Evolutionary conservation across 2,329 filamentous ascomycete genomes (phyloP).

Genomic region (Tetracladium maxilliforme): DNA sequence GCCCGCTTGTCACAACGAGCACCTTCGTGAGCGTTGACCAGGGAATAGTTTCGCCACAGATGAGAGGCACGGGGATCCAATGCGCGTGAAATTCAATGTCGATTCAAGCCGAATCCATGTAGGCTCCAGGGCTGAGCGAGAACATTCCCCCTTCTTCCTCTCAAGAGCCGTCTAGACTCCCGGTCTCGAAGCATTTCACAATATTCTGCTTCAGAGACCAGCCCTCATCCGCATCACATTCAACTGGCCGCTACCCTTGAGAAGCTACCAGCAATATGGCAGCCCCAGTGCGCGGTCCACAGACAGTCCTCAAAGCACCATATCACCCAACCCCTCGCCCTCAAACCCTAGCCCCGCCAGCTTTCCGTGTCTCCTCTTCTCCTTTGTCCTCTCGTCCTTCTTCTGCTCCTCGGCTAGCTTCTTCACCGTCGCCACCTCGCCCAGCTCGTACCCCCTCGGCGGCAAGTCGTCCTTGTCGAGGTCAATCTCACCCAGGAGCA

Average conservation of each 20-base stretch:
- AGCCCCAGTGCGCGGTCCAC: conserved; percentile 1
- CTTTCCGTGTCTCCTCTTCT: conserved; percentile 59
- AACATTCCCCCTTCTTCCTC: too few relatives aligned
- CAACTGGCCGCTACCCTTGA: conserved; percentile 2
- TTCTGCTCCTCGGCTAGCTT: conserved; percentile 61
- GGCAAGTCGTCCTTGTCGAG: conserved; percentile 89
- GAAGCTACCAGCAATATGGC: background rate
- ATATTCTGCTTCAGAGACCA: conserved; percentile 38
- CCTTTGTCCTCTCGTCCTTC: conserved; percentile 49
- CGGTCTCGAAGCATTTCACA: conserved; percentile 36
- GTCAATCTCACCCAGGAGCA: conserved; percentile 89
- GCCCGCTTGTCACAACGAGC: too few relatives aligned
- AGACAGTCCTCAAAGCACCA: conserved; percentile 39
- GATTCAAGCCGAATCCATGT: too few relatives aligned
- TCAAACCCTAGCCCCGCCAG: conserved; percentile 73
- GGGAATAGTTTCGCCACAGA: too few relatives aligned
- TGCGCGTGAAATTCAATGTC: too few relatives aligned
- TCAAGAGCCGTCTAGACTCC: too few relatives aligned
- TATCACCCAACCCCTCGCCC: conserved; percentile 66
- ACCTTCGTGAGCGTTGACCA: too few relatives aligned
- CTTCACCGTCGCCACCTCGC: conserved; percentile 54
- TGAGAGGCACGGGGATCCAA: too few relatives aligned
- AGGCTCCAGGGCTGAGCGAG: too few relatives aligned
- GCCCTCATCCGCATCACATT: conserved; percentile 8
- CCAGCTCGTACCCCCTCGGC: conserved; percentile 51